Base-by-base conservation (phyloP, 2,329 filamentous ascomycete genomes). In the Passalora sequoiae region DNA sequence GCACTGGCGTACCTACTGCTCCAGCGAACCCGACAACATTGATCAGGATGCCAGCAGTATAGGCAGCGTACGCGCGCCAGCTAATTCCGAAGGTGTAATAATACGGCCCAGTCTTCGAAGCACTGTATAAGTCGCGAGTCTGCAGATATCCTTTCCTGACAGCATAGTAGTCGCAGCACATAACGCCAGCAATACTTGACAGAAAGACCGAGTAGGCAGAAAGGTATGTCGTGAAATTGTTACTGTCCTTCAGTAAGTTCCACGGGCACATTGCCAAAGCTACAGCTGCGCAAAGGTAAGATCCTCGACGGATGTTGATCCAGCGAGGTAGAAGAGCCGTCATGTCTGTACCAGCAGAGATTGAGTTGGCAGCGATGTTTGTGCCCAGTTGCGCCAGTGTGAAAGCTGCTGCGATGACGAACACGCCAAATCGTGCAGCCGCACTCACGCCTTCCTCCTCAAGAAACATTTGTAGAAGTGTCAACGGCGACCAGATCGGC, bases 181-280 rank as follows among this genome's bases (percentile, higher is more conserved):
- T 92, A 51, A 94, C 87, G n/a, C 89, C 89, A 0, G 87, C 89
- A 50, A 96, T 94, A 31, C 85, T 88, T 46, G 85, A 89, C n/a
- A 96, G 76, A 68, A 96, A 96, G 44, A 96, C 88, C 3, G 85
- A 89, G 70, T 95, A 95, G 1, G 89, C 84, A 1, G 86, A 92
- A 1, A 96, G 79, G 61, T 95, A 95, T 3, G 86, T 94, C 1
- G 86, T 92, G 70, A 95, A 95, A 66, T 83, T 81, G 71, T 91
- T 94, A 32, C 79, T 78, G 32, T 72, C 72, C 2, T 76, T 80
- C 6, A 94, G 77, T 0, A 95, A 76, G 47, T 86, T 85, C 78
- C 83, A 91, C 0, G 89, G 89, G 62, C 86, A 92, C 78, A 95
- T 94, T 50, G 81, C 84, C 9, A 95, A 72, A 42, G 87, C 88